phyloP scores from a whole-genome alignment of 805 yeast genomes.

The Ogataea saltuana region DNA sequence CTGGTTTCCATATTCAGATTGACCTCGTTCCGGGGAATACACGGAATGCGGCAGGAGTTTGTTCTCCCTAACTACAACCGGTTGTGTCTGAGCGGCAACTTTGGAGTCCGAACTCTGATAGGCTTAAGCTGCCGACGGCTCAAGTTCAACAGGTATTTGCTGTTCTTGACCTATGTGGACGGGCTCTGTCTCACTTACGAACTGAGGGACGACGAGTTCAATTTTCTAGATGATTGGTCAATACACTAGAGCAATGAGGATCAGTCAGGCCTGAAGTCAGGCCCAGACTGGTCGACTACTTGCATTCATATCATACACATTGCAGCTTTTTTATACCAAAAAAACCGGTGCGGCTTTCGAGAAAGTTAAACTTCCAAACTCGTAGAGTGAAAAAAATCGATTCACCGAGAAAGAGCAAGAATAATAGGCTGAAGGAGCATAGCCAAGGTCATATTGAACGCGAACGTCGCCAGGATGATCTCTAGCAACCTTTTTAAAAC shows the following conservation, averaged over 20 bases:
- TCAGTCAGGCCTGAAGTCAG: too few relatives aligned
- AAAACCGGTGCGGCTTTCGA: constrained; percentile 5
- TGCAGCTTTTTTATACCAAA: too few relatives aligned
- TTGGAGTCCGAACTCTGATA: constrained; percentile 26
- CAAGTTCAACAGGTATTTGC: constrained; percentile 11
- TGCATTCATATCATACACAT: background rate
- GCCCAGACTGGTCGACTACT: too few relatives aligned
- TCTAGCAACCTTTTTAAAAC: too few relatives aligned
- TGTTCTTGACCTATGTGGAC: constrained; percentile 30
- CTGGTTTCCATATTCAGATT: constrained; percentile 43
- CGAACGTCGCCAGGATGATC: too few relatives aligned
- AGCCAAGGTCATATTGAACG: too few relatives aligned
- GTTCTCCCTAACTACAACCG: constrained; percentile 37
- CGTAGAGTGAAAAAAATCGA: too few relatives aligned
- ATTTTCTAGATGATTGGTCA: constrained; percentile 3
- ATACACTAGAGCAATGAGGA: too few relatives aligned
- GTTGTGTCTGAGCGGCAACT: constrained; percentile 23
- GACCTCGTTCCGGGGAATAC: constrained; percentile 43
- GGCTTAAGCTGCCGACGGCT: constrained; percentile 26
- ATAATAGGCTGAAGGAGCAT: too few relatives aligned
- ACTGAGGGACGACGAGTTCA: constrained; percentile 10
- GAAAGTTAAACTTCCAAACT: too few relatives aligned
- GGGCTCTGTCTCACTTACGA: constrained; percentile 31
- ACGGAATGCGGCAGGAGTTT: constrained; percentile 45
- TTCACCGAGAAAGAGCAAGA: too few relatives aligned